phyloP scores from a whole-genome alignment of 1,139 yeast genomes.

The Kodamaea fungicola region DNA sequence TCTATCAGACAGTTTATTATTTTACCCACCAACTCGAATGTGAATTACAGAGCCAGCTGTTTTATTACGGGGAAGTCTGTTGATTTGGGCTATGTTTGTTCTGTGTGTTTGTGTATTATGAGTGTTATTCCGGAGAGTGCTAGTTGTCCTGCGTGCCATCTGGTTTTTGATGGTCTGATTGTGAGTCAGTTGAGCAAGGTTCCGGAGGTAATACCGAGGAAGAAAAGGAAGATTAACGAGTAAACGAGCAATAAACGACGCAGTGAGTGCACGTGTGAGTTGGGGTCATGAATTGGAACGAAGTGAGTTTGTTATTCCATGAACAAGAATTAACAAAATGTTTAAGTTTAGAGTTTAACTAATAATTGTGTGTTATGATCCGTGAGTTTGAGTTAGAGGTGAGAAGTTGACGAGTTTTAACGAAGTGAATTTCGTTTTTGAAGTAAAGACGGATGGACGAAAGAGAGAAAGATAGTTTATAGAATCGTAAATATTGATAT shows the following conservation, averaged over 20 bases:
- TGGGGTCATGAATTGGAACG: too few relatives aligned
- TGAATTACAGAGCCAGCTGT: constrained; percentile 93
- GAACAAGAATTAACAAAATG: too few relatives aligned
- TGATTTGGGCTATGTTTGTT: constrained; percentile 92
- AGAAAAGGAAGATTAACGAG: constrained; percentile 28
- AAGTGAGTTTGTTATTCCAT: too few relatives aligned
- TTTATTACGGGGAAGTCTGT: constrained; percentile 84
- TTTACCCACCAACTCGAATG: constrained; percentile 80
- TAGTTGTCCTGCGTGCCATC: constrained; percentile 54
- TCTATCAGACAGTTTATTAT: constrained; percentile 69
- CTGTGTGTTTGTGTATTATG: constrained; percentile 83
- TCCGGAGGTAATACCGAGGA: constrained; percentile 48
- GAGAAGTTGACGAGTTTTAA: too few relatives aligned
- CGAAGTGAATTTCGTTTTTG: too few relatives aligned
- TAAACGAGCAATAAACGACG: not conserved
- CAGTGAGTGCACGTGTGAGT: too few relatives aligned
- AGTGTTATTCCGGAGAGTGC: constrained; percentile 59
- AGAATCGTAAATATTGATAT: too few relatives aligned
- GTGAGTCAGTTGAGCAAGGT: constrained; percentile 40
- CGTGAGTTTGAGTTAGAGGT: too few relatives aligned
- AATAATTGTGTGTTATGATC: too few relatives aligned
- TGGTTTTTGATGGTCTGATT: constrained; percentile 51
- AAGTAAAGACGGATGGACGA: too few relatives aligned
- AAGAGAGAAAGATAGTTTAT: too few relatives aligned
- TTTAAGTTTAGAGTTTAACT: too few relatives aligned